phyloP scores from a whole-genome alignment of 176 grass and related monocot genomes.

The Zea mays region DNA sequence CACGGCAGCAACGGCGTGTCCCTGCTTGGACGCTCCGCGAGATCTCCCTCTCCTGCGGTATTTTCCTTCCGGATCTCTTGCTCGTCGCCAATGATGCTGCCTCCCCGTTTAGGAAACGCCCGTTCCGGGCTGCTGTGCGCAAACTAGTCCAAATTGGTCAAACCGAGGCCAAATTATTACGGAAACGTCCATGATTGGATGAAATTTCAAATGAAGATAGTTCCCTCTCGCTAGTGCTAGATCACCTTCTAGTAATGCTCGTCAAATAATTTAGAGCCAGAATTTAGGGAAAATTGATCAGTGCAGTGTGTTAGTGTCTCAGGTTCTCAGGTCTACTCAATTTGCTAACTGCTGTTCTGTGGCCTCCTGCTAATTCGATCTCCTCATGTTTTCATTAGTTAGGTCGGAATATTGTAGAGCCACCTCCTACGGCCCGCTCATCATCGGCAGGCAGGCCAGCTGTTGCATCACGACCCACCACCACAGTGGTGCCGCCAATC shows the following conservation, averaged over 20 bases:
- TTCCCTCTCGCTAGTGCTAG: background rate
- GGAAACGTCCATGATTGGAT: constrained; percentile 13
- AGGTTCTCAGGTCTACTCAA: constrained; percentile 4
- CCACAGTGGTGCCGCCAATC: constrained; percentile 79
- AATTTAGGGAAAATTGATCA: background rate
- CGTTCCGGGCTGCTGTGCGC: background rate
- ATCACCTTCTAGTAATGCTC: constrained; percentile 28
- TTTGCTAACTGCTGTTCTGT: constrained; percentile 22
- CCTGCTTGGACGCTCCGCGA: constrained; percentile 72
- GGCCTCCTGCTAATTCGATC: constrained; percentile 49
- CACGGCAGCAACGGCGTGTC: constrained; percentile 53
- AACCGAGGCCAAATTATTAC: constrained; percentile 30
- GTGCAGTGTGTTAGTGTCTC: background rate
- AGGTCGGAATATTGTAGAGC: constrained; percentile 91
- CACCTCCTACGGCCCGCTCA: constrained; percentile 66
- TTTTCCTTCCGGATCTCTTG: constrained; percentile 51
- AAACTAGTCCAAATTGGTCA: constrained; percentile 42
- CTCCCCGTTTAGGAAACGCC: constrained; percentile 16
- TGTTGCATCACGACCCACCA: constrained; percentile 52
- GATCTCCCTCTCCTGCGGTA: constrained; percentile 99
- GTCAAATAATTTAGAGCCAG: background rate
- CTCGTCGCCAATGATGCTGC: background rate
- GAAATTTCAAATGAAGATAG: constrained; percentile 33
- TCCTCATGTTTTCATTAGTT: constrained; percentile 79
- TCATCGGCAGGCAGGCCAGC: constrained; percentile 74